Conservation (phyloP, 2,329 filamentous ascomycete genomes). For the Clarireedia monteithiana region DNA sequence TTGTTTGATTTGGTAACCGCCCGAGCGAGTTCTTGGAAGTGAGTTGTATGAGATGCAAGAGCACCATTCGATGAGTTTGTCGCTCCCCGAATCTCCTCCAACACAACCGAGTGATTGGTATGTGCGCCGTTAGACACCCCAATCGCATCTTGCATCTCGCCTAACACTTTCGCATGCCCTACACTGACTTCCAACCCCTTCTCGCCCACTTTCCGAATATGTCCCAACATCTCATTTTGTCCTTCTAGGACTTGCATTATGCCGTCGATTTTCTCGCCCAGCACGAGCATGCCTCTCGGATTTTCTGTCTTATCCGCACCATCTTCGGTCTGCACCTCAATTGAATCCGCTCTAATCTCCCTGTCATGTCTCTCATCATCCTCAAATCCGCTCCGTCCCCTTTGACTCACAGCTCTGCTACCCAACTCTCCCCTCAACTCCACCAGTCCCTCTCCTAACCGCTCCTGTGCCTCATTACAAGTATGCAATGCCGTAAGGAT, state of each 20-base stretch:
- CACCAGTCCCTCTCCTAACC: background rate
- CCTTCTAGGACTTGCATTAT: slow-evolving; percentile 11
- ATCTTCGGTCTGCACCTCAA: background rate
- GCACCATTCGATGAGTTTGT: too few species aligned
- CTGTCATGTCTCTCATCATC: background rate
- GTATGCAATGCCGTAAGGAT: slow-evolving; percentile 21
- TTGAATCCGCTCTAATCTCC: too few species aligned
- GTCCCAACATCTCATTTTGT: slow-evolving; percentile 9
- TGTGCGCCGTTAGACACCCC: slow-evolving; percentile 18
- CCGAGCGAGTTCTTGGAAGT: slow-evolving; percentile 9
- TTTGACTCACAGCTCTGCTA: background rate
- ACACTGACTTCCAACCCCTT: too few species aligned
- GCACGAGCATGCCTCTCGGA: background rate
- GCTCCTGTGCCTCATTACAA: slow-evolving; percentile 2
- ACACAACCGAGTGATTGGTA: background rate
- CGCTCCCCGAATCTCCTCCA: too few species aligned
- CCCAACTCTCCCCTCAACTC: background rate
- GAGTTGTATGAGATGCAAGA: slow-evolving; percentile 9
- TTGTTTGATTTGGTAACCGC: slow-evolving; percentile 3
- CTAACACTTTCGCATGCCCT: background rate
- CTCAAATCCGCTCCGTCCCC: background rate
- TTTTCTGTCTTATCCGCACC: background rate
- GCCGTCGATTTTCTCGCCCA: background rate
- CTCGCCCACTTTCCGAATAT: too few species aligned
- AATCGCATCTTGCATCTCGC: slow-evolving; percentile 7